Base-by-base conservation (phyloP, 768 basidiomycete genomes). In the Fomitopsis pulvina region DNA sequence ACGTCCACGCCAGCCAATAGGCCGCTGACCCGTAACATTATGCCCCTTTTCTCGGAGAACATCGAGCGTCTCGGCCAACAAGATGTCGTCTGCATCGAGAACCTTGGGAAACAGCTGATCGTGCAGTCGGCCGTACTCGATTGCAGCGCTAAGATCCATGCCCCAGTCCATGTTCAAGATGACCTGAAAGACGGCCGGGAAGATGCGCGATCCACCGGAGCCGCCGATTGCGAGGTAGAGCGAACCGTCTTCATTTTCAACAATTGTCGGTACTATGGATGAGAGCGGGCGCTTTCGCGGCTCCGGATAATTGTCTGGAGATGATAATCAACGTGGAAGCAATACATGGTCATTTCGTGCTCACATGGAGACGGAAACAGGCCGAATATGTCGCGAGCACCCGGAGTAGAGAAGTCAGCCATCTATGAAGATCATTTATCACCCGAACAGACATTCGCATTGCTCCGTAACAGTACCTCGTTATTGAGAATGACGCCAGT, bases 401-500 rank as follows among this genome's bases (percentile, higher is more conserved):
- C 92, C 1, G 93, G 94, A 0, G 72, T 83, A 10, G 92, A 87
- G 64, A 97, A 97, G 65, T 98, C 95, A 54, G 92, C 90, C 87
- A 92, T 89, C 78, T 83, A 47, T 3, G 5, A 12, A 51, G 11
- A 7, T 21, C 5, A 32, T 32, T 20, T 25, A 37, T n/a, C 24
- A 41, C 30, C 38, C 10, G 24, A 8, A 11, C 5, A n/a, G 30
- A 22, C n/a, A 29, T 26, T n/a, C 14, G 18, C 8, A 27, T 49
- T 27, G 4, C 14, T 29, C 32, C 21, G 44, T n/a, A n/a, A n/a
- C n/a, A 67, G 57, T 57, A 77, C 81, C 73, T 95, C 90, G 60
- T 98, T 82, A 59, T 97, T 97, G 37, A 97, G 67, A 45, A 98
- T 77, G 25, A 98, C 75, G 0, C 95, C 94, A 0, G 93, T 96